Evolutionary conservation across 306 rosid species (phyloP), one percentile per base, ranked within the genome.

Genomic region (Lathyrus tuberosus): DNA sequence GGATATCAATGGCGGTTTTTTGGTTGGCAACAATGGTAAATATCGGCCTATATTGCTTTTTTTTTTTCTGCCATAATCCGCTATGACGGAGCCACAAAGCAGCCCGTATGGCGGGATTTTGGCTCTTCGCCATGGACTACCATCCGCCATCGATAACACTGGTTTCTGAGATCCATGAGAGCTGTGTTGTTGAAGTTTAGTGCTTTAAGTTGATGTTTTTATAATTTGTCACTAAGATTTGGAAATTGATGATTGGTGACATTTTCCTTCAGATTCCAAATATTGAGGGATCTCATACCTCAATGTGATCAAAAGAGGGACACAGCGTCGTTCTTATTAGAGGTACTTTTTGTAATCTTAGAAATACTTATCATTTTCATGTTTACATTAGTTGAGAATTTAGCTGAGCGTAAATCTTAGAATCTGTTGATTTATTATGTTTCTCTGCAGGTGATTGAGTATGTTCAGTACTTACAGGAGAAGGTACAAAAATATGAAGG

Each of bases 291-390:
- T 87, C 95, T 95, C 51, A 91, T 91, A 78, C 97, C 99, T 62
- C 88, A 95, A 20, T 84, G 99, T 80, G 95, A 95, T 75, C 99
- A 95, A 68, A 95, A 95, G 84, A 85, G 97, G 79, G 99, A 95
- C 76, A 95, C 99, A 0, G 97, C 97, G 7, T 95, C 99, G 3
- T 95, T 95, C 80, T 88, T 95, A 65, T 76, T 95, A 38, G 97
- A 95, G 99, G 99, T 95, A 84, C 48, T 6, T 67, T 61, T 69
- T 62, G 17, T 49, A 33, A 43, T 16, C 30, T 66, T 12, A 43
- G 38, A 68, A 71, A 41, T 31, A 30, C 11, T 70, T 40, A 26
- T 47, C 16, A 31, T 43, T 28, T 42, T 54, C 15, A 11, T 59
- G 26, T 42, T 66, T n/a, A 44, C 56, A 8, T 24, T 35, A 40